Percentiles rank a stretch among this genome's conserved stretches.
Conservation (phyloP, 2,329 filamentous ascomycete genomes). For the Hymenoscyphus fructigenus region DNA sequence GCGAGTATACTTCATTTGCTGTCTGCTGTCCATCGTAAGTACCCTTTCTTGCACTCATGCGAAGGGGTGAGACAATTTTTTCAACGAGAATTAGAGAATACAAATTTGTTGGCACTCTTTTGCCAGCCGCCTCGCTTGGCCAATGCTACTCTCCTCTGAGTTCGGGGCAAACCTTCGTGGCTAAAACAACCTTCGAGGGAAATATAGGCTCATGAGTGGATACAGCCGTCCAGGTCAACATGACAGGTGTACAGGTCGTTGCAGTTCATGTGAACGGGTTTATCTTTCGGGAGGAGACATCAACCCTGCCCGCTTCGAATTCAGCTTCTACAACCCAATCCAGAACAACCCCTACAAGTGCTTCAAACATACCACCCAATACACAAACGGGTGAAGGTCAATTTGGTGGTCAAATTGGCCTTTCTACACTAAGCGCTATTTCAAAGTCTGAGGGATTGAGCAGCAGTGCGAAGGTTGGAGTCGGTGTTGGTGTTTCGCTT, state of each 20-base stretch:
- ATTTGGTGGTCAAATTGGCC: not conserved
- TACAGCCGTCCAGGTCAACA: not conserved
- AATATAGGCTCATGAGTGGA: not conserved
- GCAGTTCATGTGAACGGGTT: slow-evolving; percentile 6
- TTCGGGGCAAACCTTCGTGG: slow-evolving; percentile 5
- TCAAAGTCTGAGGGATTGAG: not conserved
- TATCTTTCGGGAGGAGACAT: not conserved
- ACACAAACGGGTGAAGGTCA: not conserved
- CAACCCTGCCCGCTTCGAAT: not conserved
- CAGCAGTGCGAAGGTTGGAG: slow-evolving; percentile 7
- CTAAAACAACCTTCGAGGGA: not conserved
- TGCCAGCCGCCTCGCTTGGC: not conserved
- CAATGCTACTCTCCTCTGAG: slow-evolving; percentile 9
- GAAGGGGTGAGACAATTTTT: not conserved
- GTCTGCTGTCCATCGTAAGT: slow-evolving; percentile 13
- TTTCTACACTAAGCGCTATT: not conserved
- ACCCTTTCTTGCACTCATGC: not conserved
- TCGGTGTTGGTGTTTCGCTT: slow-evolving; percentile 9
- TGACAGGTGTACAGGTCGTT: not conserved
- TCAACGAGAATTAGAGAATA: not conserved
- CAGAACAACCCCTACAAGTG: not conserved
- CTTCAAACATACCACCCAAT: not conserved
- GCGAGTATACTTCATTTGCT: not conserved
- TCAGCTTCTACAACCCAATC: not conserved
- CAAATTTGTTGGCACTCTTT: not conserved